Percentiles rank a stretch among this genome's conserved stretches.
Conservation (phyloP, 345 rosid genomes). For the Moricandia arvensis region DNA sequence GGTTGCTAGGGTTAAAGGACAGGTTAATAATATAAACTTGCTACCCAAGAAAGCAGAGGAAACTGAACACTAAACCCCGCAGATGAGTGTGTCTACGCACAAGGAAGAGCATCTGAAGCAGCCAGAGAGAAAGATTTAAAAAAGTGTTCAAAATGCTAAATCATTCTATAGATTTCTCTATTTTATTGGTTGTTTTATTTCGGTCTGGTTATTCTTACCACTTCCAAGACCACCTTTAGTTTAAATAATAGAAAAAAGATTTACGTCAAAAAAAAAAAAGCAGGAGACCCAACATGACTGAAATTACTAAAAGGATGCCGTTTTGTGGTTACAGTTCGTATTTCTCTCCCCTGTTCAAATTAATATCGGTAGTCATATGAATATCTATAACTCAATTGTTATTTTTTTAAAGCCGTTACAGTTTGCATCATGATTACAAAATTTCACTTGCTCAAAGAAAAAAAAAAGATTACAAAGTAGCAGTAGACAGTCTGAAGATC, state of each 20-base stretch:
- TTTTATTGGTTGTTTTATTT: too few species aligned
- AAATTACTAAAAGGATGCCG: not conserved
- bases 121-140: not conserved
- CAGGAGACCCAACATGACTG: too few species aligned
- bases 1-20: not conserved
- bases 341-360: not conserved
- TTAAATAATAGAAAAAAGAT: too few species aligned
- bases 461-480: too few species aligned
- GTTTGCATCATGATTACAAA: not conserved
- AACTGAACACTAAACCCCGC: not conserved
- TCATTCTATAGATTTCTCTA: too few species aligned
- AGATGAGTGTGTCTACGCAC: not conserved
- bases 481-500: not conserved
- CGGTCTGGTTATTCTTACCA: too few species aligned
- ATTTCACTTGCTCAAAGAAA: too few species aligned
- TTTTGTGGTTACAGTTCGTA: not conserved
- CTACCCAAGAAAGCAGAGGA: not conserved
- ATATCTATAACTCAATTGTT: not conserved
- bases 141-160: too few species aligned
- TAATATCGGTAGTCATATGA: not conserved
- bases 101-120: not conserved
- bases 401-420: not conserved
- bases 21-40: not conserved
- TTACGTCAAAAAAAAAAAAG: too few species aligned
- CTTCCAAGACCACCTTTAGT: too few species aligned